Evolutionary conservation across 2,329 filamentous ascomycete genomes (phyloP).

Genomic region (Phyllosticta citriasiana): DNA sequence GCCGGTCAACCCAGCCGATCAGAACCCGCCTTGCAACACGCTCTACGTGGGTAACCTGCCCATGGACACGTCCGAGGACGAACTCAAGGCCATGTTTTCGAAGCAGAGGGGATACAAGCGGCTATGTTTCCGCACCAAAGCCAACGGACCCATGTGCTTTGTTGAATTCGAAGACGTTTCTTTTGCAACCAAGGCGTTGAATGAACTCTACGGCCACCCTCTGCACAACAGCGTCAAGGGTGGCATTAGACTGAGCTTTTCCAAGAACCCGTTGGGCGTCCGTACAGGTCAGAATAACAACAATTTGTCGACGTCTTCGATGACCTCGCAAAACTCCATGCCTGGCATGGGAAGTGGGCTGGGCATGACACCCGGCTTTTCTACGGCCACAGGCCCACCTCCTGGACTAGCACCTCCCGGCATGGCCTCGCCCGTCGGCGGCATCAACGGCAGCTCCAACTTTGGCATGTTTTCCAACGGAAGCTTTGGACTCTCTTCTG

Average conservation of each 20-base stretch:
- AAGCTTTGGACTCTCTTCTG: slow-evolving; percentile 23
- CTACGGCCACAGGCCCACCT: slow-evolving; percentile 64
- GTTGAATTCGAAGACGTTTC: slow-evolving; percentile 94
- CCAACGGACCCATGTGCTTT: slow-evolving; percentile 96
- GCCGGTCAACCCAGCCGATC: slow-evolving; percentile 84
- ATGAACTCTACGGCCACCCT: slow-evolving; percentile 77
- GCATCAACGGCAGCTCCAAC: slow-evolving; percentile 21
- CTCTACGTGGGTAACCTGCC: slow-evolving; percentile 96
- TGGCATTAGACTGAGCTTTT: slow-evolving; percentile 91
- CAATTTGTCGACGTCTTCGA: slow-evolving; percentile 38
- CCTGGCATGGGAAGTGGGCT: slow-evolving; percentile 48
- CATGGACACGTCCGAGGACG: slow-evolving; percentile 85
- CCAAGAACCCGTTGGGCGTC: slow-evolving; percentile 92
- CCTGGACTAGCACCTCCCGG: slow-evolving; percentile 76
- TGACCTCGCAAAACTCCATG: slow-evolving; percentile 43
- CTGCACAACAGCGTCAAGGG: slow-evolving; percentile 90
- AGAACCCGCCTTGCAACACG: slow-evolving; percentile 96
- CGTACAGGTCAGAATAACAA: slow-evolving; percentile 60
- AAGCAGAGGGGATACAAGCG: slow-evolving; percentile 93
- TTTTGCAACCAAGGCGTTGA: slow-evolving; percentile 81
- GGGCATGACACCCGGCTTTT: slow-evolving; percentile 48
- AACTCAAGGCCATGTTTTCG: slow-evolving; percentile 86
- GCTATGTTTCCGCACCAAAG: slow-evolving; percentile 87
- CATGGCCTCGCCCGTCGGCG: slow-evolving; percentile 34
- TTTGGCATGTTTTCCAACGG: slow-evolving; percentile 30